Conservation (phyloP, 2,329 filamentous ascomycete species). For the Aspergillus amoenus region DNA sequence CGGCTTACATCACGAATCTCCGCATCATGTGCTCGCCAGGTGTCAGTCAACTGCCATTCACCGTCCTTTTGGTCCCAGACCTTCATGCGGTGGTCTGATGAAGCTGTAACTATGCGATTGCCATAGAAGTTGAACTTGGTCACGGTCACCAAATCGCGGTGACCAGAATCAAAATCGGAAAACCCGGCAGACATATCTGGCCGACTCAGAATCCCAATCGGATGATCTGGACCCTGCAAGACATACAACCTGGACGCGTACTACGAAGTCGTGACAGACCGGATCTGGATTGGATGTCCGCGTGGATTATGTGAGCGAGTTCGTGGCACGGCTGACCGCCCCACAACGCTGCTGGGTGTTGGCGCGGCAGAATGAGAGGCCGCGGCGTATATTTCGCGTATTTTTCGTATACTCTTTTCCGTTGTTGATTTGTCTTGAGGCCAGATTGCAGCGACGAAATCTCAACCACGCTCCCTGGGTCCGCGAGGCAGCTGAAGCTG, state of each 20-base stretch:
- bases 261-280: neutral
- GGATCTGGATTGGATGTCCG: constrained; percentile 2
- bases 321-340: no score
- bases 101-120: constrained; percentile 85
- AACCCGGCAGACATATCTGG: constrained; percentile 38
- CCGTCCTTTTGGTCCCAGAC: constrained; percentile 79
- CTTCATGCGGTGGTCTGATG: constrained; percentile 87
- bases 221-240: constrained; percentile 3
- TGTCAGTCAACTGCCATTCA: constrained; percentile 78
- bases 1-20: constrained; percentile 78
- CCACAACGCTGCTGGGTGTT: neutral
- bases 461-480: neutral
- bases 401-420: constrained; percentile 5
- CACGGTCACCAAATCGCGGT: constrained; percentile 70
- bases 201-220: constrained; percentile 20
- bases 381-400: neutral
- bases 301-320: constrained; percentile 1
- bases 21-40: constrained; percentile 84
- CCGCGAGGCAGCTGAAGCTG: neutral
- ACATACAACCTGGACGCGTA: constrained; percentile 11
- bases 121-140: constrained; percentile 91
- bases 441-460: constrained; percentile 29
- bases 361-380: neutral
- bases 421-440: constrained; percentile 19
- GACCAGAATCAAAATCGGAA: constrained; percentile 46